phyloP scores from a whole-genome alignment of 1,139 yeast genomes.

The Yamadazyma dendronema region DNA sequence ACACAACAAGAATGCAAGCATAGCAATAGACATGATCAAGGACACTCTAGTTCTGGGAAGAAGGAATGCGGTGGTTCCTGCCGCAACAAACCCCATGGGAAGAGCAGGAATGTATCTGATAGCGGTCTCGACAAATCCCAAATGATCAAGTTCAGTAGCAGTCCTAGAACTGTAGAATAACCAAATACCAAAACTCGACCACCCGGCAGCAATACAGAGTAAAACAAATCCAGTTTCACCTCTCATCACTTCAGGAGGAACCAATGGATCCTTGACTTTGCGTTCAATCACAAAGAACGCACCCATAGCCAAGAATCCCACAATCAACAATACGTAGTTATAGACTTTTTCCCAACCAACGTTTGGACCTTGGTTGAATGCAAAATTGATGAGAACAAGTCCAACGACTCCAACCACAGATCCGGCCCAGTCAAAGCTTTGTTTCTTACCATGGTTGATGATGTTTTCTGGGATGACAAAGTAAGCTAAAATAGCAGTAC shows the following conservation, averaged over 20 bases:
- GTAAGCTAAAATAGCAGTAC: constrained; percentile 27
- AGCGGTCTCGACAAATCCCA: constrained; percentile 34
- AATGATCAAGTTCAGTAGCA: constrained; percentile 27
- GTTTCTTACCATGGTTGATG: constrained; percentile 20
- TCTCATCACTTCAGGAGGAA: constrained; percentile 42
- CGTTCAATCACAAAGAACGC: constrained; percentile 37
- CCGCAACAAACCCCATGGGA: constrained; percentile 46
- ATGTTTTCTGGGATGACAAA: constrained; percentile 44
- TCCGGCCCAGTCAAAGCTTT: constrained; percentile 43
- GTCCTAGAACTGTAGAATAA: constrained; percentile 44
- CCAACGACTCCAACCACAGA: constrained; percentile 36
- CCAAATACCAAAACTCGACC: constrained; percentile 65
- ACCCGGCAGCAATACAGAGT: constrained; percentile 52
- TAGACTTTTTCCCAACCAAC: constrained; percentile 55
- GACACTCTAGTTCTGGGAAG: constrained; percentile 39
- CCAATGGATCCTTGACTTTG: constrained; percentile 40
- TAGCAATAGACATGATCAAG: constrained; percentile 41
- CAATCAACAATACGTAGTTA: constrained; percentile 48
- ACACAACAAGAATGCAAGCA: constrained; percentile 14
- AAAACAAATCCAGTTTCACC: constrained; percentile 46
- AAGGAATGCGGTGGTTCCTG: constrained; percentile 39
- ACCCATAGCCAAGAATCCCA: constrained; percentile 39
- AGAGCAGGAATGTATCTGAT: constrained; percentile 40
- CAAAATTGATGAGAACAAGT: constrained; percentile 51
- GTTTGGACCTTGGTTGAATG: constrained; percentile 64